A percentile compares a stretch with the other conserved stretches of the same genome.
Evolutionary conservation across 2,329 filamentous ascomycete genomes (phyloP).

Genomic region (Aspergillus tubingensis): DNA sequence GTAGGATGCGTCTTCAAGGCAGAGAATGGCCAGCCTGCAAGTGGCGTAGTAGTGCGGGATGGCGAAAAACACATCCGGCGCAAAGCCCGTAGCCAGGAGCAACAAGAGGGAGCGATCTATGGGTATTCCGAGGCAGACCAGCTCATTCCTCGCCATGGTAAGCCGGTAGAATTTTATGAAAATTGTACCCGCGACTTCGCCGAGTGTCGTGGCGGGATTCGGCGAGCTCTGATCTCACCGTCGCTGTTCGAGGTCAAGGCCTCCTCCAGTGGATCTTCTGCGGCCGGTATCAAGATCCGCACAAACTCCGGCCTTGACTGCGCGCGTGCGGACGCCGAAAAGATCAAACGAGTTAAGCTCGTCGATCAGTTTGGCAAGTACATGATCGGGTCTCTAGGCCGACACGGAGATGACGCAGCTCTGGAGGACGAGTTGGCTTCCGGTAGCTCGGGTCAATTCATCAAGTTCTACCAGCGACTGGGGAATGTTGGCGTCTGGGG

Average conservation of each 20-base stretch:
- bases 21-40: conserved; percentile 46
- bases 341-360: conserved; percentile 51
- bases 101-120: conserved; percentile 25
- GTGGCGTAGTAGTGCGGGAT: conserved; percentile 49
- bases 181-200: conserved; percentile 39
- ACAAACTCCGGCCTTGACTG: conserved; percentile 33
- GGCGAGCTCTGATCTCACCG: conserved; percentile 43
- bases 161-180: conserved; percentile 52
- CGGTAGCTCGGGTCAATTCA: conserved; percentile 40
- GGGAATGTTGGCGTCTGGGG: conserved; percentile 58
- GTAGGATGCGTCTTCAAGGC: conserved; percentile 54
- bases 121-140: conserved; percentile 47
- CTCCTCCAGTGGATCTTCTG: conserved; percentile 26
- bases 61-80: conserved; percentile 50
- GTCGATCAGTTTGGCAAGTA: conserved; percentile 56
- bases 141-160: conserved; percentile 45
- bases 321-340: conserved; percentile 47
- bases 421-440: conserved; percentile 29
- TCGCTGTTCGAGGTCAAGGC: conserved; percentile 42
- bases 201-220: conserved; percentile 40
- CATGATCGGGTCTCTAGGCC: conserved; percentile 52
- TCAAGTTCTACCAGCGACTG: conserved; percentile 54
- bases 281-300: conserved; percentile 36
- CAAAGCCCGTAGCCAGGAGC: conserved; percentile 44
- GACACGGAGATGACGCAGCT: conserved; percentile 40